Evolutionary conservation across 192 early-diverging fungal species (phyloP), one percentile per base, ranked within the genome.

Genomic region (Coemansia sp.): DNA sequence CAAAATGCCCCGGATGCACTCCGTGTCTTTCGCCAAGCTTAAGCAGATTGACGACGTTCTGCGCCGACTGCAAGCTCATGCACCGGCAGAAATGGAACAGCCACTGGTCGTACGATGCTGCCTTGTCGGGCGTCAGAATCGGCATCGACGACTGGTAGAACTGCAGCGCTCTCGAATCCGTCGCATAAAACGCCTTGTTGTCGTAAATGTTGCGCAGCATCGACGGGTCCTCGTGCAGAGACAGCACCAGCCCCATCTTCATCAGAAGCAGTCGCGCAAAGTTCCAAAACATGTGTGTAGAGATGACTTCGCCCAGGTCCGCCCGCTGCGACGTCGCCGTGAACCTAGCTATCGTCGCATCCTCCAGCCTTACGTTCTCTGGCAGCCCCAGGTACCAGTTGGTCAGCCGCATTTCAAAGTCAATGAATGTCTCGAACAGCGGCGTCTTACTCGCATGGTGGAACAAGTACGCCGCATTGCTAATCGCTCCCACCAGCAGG

Each of bases 1-100:
- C 80, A 63, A 82, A 77, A 35, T 82, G 75, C 8, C 80, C 75
- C 6, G 80, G 80, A 28, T 82, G 80, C 47, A 82, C 80, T 11
- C 49, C 42, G 38, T 82, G 72, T 1, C 63, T 62, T 63, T 82
- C 80, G 72, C 75, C 80, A 6, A 82, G 69, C 60, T 77, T 74
- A 13, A 82, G 67, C 62, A 82, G 63, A 32, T 76, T 82, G 8
- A 82, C 75, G 6, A 82, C 68, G 68, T 82, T 82, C 52, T 82
- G 80, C 58, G 75, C 63, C 62, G 80, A 82, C 72, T 82, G 80
- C 62, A 82, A 62, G 30, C 80, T 74, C 80, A 82, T 82, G 59
- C 75, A 82, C 30, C 80, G 80, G 66, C 80, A 82, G 30, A 82
- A 82, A n/a, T 82, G 80, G 61, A 82, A 82, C 68, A 82, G 68